Base-by-base conservation (phyloP, 1,284 basidiomycete species). In the Malassezia yamatoensis region DNA sequence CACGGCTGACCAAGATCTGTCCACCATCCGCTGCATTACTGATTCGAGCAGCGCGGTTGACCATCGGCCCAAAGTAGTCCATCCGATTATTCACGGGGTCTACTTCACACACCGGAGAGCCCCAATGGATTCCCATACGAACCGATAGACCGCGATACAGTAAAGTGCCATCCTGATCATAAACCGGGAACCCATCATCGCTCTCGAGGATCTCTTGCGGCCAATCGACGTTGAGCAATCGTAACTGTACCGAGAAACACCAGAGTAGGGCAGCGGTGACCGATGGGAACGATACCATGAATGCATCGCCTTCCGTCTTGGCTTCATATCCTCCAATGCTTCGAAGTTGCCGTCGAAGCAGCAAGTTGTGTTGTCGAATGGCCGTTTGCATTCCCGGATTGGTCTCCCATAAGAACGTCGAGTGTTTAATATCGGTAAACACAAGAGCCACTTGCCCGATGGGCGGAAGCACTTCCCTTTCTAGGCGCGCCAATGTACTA, bases 301-400 rank as follows among this genome's bases (percentile, higher is more conserved):
- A 98, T 0, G 93, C 85, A 71, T 98, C 94, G 36, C 94, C 94
- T 85, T 98, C 94, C 18, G 94, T 98, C 78, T 99, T 99, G 68
- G 96, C 93, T 77, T 98, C 91, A 76, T 96, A 99, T 0, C 94
- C 94, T 40, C 90, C 91, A 69, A 91, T 93, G 50, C 87, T 81
- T 33, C 93, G 83, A 41, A 98, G 78, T 64, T 88, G 85, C 10
- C 91, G 82, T 20, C 93, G 84, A 56, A 98, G 80, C 13, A 96
- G 79, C 58, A 80, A 82, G 75, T 96, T 94, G 78, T 98, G 94
- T 69, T 90, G 78, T 37, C 85, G 83, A 81, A 96, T 94, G 1
- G 93, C 91, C 0, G 87, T 86, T 42, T 87, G 85, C 93, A 98
- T 98, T 4, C 91, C 91, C 0, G 86, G 83, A 70, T 98, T 98